phyloP scores from a whole-genome alignment of 805 yeast species.

The Cyberlindnera maclurae region DNA sequence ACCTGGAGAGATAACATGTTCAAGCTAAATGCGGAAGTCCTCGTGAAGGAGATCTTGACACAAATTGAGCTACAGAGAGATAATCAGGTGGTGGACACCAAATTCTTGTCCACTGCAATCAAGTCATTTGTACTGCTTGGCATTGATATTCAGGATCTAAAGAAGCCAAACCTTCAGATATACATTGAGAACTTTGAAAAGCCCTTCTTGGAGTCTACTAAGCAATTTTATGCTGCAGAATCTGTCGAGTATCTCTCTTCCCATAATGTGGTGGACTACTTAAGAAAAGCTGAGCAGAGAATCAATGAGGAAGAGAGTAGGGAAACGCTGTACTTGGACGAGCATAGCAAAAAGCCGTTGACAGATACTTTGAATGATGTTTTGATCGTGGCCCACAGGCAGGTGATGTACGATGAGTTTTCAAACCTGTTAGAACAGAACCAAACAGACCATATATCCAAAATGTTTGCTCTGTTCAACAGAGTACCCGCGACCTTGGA shows the following conservation, averaged over 20 bases:
- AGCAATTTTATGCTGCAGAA: constrained; percentile 61
- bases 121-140: constrained; percentile 86
- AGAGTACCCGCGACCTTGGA: constrained; percentile 76
- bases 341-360: constrained; percentile 71
- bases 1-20: constrained; percentile 87
- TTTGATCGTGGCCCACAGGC: constrained; percentile 73
- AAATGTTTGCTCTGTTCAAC: constrained; percentile 68
- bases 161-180: constrained; percentile 74
- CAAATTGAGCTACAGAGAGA: constrained; percentile 75
- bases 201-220: constrained; percentile 65
- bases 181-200: constrained; percentile 76
- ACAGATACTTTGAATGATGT: constrained; percentile 70
- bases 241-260: constrained; percentile 56
- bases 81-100: constrained; percentile 64
- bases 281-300: constrained; percentile 77
- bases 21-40: constrained; percentile 47
- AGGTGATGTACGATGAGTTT: constrained; percentile 70
- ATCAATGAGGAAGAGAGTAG: constrained; percentile 78
- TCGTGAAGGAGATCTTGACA: constrained; percentile 66
- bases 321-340: constrained; percentile 75
- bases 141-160: constrained; percentile 82
- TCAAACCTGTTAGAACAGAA: constrained; percentile 65
- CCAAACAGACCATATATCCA: constrained; percentile 63
- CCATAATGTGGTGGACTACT: constrained; percentile 85
- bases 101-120: constrained; percentile 63